phyloP scores from a whole-genome alignment of 371 early-diverging fungal genomes.

The Rhizopus arrhizus region DNA sequence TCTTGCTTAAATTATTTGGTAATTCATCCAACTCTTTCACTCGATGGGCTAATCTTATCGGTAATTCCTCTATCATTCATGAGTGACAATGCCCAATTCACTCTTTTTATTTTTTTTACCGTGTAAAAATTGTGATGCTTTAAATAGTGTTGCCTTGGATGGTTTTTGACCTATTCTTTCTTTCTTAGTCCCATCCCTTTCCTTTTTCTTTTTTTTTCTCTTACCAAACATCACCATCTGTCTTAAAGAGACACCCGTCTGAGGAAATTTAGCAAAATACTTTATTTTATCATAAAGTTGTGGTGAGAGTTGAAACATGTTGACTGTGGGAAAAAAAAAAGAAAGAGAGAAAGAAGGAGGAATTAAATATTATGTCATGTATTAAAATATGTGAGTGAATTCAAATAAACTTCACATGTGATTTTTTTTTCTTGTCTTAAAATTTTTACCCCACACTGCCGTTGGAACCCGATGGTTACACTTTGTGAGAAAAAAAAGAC shows the following conservation, averaged over 20 bases:
- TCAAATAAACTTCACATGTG: not conserved
- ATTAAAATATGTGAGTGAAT: not conserved
- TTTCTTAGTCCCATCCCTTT: not conserved
- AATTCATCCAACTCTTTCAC: conserved; percentile 94
- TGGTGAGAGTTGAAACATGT: conserved; percentile 60
- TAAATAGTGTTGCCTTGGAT: conserved; percentile 80
- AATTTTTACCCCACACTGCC: conserved; percentile 1
- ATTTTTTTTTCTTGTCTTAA: not conserved
- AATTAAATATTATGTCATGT: not conserved
- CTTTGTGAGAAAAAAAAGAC: not conserved
- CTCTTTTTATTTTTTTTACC: conserved; percentile 34
- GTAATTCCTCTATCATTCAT: conserved; percentile 75
- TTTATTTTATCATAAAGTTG: conserved; percentile 73
- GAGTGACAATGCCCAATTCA: conserved; percentile 7
- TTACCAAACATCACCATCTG: conserved; percentile 64
- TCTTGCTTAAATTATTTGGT: conserved; percentile 83
- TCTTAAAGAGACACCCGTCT: conserved; percentile 91
- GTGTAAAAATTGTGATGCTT: conserved; percentile 89
- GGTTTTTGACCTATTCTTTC: conserved; percentile 72
- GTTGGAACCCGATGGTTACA: conserved; percentile 3
- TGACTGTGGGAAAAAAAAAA: conserved; percentile 5
- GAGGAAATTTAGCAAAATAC: conserved; percentile 79
- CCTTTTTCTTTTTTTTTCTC: not conserved
- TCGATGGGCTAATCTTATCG: conserved; percentile 92
- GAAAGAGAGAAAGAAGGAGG: conserved; percentile 5